These are phyloP conservation scores for Rhododendron ferrugineum DNA, from an alignment of 148 eudicot species.

Conservation along the genomic window DNA sequence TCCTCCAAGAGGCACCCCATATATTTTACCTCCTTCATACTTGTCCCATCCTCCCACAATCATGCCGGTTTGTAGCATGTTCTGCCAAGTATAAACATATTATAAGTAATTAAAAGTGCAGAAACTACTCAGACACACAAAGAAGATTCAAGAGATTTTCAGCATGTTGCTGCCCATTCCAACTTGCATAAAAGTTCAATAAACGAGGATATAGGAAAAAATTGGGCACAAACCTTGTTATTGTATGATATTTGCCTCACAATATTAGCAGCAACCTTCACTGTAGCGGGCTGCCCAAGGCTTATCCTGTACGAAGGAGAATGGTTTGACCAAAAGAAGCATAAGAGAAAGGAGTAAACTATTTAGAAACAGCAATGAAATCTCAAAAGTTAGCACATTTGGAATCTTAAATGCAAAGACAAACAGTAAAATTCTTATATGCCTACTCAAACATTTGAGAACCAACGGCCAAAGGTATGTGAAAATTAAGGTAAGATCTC, in stretches of 20 bases:
- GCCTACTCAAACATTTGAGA: background rate
- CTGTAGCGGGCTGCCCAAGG: constrained; percentile 94
- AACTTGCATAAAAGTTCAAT: no score
- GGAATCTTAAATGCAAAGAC: background rate
- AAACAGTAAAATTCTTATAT: background rate
- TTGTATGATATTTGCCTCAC: constrained; percentile 71
- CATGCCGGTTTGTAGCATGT: constrained; percentile 81
- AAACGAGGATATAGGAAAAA: background rate
- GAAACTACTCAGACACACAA: background rate
- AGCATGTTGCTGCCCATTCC: background rate
- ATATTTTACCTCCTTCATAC: constrained; percentile 92
- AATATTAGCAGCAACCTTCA: constrained; percentile 97
- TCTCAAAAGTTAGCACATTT: background rate
- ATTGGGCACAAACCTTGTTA: constrained; percentile 77
- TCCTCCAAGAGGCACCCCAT: constrained; percentile 92
- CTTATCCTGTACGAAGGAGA: constrained; percentile 56
- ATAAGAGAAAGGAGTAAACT: background rate
- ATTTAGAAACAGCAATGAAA: background rate
- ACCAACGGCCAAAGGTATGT: background rate
- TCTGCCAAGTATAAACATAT: constrained; percentile 35
- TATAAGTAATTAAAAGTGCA: background rate
- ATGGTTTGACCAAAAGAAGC: background rate
- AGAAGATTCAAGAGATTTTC: background rate
- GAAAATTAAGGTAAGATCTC: background rate
- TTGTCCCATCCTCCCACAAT: constrained; percentile 99